Conservation (phyloP, 2,329 filamentous ascomycete genomes). For the Chalaropsis ovoidea region DNA sequence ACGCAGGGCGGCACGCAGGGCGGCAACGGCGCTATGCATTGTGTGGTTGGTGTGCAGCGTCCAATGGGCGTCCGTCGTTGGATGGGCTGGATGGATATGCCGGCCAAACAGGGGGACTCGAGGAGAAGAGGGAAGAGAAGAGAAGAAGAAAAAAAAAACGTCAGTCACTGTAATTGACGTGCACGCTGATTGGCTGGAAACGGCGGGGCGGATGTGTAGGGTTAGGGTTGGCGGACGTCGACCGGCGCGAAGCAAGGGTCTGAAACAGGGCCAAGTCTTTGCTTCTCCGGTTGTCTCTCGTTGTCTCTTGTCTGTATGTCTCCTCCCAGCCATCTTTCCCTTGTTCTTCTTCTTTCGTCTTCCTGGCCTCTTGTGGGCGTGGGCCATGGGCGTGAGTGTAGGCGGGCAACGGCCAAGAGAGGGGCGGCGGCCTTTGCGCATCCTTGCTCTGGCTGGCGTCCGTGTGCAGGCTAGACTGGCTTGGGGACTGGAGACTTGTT, state of each 20-base stretch:
- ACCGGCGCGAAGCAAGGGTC: not conserved
- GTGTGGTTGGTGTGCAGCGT: not conserved
- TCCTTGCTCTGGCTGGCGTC: not conserved
- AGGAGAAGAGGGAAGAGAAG: too few species aligned
- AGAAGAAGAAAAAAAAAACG: not conserved
- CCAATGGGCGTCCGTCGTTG: too few species aligned
- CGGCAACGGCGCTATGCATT: not conserved
- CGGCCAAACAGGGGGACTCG: too few species aligned
- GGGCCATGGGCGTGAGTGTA: not conserved
- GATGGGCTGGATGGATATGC: too few species aligned
- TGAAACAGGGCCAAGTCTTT: conserved; percentile 9
- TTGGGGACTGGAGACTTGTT: too few species aligned
- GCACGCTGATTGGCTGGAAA: not conserved
- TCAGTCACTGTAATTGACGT: not conserved
- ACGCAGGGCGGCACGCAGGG: conserved; percentile 9
- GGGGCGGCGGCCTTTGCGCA: not conserved
- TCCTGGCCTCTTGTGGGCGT: not conserved
- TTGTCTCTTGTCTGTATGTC: not conserved
- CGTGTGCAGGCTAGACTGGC: not conserved
- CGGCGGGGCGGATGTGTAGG: not conserved
- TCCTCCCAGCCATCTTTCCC: not conserved
- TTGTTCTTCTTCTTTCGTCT: not conserved
- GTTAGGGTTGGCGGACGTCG: not conserved
- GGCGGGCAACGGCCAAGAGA: not conserved
- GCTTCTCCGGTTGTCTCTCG: too few species aligned